Evolutionary conservation across 495 filamentous ascomycete genomes (phyloP).

Genomic region (Letharia columbiana): DNA sequence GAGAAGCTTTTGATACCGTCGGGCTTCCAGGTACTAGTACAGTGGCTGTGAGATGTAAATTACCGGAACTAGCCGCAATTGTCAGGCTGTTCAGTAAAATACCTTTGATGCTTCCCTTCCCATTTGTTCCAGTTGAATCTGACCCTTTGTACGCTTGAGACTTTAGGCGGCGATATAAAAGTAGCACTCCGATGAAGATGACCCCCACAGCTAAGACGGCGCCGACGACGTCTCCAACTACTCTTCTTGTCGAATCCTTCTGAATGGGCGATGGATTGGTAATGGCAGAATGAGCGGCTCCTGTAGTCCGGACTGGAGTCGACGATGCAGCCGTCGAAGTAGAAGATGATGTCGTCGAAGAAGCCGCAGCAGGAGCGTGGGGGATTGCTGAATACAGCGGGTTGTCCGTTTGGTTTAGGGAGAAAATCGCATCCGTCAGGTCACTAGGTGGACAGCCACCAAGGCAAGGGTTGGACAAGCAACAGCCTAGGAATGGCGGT

Average conservation of each 20-base stretch:
- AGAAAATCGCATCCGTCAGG: conserved; percentile 1
- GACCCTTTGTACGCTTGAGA: background rate
- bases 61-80: background rate
- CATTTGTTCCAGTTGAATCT: background rate
- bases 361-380: background rate
- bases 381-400: background rate
- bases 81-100: background rate
- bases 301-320: background rate
- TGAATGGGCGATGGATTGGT: background rate
- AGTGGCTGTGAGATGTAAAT: background rate
- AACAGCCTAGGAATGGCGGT: conserved; percentile 3
- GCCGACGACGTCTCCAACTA: background rate
- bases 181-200: background rate
- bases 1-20: background rate
- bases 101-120: background rate
- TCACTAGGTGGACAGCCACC: background rate
- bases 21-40: background rate
- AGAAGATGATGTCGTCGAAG: background rate
- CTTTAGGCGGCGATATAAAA: background rate
- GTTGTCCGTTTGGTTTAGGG: background rate
- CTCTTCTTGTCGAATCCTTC: background rate
- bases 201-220: background rate
- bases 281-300: background rate
- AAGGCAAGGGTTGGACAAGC: conserved; percentile 1
- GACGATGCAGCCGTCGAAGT: background rate